Base-by-base conservation (phyloP, 1,284 basidiomycete genomes). In the Cystobasidium pallidum region DNA sequence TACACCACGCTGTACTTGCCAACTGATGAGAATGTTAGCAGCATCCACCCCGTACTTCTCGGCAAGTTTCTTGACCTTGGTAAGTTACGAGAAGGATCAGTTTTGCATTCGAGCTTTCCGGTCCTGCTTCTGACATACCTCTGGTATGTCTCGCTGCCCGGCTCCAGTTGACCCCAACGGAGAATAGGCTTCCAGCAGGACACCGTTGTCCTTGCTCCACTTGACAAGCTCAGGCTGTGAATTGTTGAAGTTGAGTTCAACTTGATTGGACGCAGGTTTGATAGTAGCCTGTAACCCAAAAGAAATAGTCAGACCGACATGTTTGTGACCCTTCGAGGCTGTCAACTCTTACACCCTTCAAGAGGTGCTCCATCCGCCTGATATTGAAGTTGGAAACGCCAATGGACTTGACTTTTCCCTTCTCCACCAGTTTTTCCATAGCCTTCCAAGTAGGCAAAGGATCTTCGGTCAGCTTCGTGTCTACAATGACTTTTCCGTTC, bases 231-330 rank as follows among this genome's bases (percentile, higher is more conserved):
- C 89, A 0, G 88, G 88, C 80, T 94, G 91, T 21, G 92, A 89
- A 80, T 89, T 88, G 84, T 86, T 90, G 80, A 86, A 89, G 81
- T 85, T 91, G 36, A 93, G 85, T 79, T 94, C 92, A 65, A 94
- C 89, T 80, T 93, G 88, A 78, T 91, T 89, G 73, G 91, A 86
- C 34, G 89, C 91, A 41, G 85, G 85, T 76, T 83, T 80, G 79
- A 83, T 82, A 75, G 79, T 82, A 68, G 80, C 74, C 59, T 54
- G 54, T n/a, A 17, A 41, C 7, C 7, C 21, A 41, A 52, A 10
- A 41, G 28, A 30, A 39, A 10, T 52, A 10, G 28, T 30, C 24
- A 52, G 51, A n/a, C 24, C 21, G 19, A 26, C 15, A 45, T 15
- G 43, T 13, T 8, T 26, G 19, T 30, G 24, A 26, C 6, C 6